Evolutionary conservation across 108 stramenopile species (phyloP).

Genomic region (Cyclotella baltica): DNA sequence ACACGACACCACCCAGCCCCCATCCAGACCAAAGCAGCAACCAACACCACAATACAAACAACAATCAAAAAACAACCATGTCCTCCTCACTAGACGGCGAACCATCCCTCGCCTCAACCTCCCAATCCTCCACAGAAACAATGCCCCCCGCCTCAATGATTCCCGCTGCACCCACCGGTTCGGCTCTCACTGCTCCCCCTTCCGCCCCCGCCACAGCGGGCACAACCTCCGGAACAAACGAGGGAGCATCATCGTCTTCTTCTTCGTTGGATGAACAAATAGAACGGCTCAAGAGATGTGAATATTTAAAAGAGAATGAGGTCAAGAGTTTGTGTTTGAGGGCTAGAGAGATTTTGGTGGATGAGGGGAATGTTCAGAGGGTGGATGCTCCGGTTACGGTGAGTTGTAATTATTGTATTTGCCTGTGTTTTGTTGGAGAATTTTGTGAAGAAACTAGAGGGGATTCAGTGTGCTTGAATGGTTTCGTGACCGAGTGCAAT

Average conservation of each 20-base stretch:
- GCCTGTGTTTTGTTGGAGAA: background rate
- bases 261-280: slow-evolving; percentile 90
- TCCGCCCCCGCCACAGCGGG: background rate
- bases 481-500: too few species aligned
- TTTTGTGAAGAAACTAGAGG: background rate
- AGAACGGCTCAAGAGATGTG: slow-evolving; percentile 94
- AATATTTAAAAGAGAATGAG: slow-evolving; percentile 98
- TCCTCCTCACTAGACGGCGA: slow-evolving; percentile 14
- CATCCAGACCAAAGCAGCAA: background rate
- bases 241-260: background rate
- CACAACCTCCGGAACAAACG: background rate
- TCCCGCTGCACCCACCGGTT: background rate
- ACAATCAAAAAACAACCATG: background rate
- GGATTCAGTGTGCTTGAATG: background rate
- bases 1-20: background rate
- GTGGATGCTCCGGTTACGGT: slow-evolving; percentile 99
- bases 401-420: slow-evolving; percentile 28
- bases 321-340: slow-evolving; percentile 96
- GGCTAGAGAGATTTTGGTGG: slow-evolving; percentile 98
- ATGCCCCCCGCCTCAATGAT: background rate
- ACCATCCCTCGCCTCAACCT: slow-evolving; percentile 6
- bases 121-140: background rate
- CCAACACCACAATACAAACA: background rate
- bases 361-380: slow-evolving; percentile 98
- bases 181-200: background rate